Evolutionary conservation across 129 eudicot genomes (phyloP), one percentile per base, ranked within the genome.

Genomic region (Tagetes patula): DNA sequence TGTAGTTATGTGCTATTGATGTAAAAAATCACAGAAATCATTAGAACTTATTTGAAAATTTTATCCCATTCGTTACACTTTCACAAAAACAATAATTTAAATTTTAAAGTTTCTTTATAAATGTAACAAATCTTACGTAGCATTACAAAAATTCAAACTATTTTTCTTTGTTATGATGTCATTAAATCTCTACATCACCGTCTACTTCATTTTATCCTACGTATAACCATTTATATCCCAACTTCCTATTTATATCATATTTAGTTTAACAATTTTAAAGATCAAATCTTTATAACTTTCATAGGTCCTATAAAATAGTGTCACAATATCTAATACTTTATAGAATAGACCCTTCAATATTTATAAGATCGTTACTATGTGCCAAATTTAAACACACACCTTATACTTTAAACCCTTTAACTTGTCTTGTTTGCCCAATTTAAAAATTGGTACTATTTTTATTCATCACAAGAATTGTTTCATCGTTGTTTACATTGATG

Each of bases 351-450:
- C 48, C 61, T 61, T 61, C 37, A 61, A 73, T 34, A 34, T 43
- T 43, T 61, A 33, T 55, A 60, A 6, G 45, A 61, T 37, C 8
- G 8, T 68, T 13, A 10, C 48, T 37, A 61, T 47, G 39, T 74
- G 71, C 63, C 63, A 47, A 63, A 74, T 73, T 43, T 45, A 60
- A 69, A 52, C 12, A 63, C 38, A 13, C 69, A 43, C 48, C n/a
- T 39, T 41, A 8, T 33, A 34, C 10, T 54, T 75, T 49, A 32
- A 43, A 75, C 79, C 33, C 33, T 50, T 45, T 14, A 13, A 53
- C 45, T 30, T 31, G 30, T 52, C 30, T 12, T 49, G 33, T 48
- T 50, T 49, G 47, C 46, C 9, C 72, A 0, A 65, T 73, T 36
- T 4, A 33, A 13, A 3, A 40, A 41, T 8, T 59, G 33, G 12